Conservation (phyloP, 2,329 filamentous ascomycete species). For the Trichoderma sp. region DNA sequence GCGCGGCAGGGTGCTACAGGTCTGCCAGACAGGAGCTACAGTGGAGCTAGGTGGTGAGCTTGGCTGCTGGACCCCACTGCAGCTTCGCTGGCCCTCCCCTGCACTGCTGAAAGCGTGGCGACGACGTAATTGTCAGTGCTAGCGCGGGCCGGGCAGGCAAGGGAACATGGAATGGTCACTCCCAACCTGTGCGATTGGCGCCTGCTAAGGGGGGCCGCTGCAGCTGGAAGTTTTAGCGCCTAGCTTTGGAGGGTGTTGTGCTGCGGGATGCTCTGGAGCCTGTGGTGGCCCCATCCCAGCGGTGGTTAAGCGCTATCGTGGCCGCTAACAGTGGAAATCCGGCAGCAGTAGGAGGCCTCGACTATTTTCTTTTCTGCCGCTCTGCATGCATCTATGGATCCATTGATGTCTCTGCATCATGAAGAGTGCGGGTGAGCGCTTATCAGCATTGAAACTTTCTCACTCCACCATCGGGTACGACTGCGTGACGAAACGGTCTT, state of each 20-base stretch:
- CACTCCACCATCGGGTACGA: neutral
- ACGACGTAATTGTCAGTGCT: conserved; percentile 11
- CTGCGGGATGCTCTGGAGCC: neutral
- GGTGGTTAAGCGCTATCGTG: neutral
- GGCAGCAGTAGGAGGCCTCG: conserved; percentile 14
- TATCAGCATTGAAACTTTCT: neutral
- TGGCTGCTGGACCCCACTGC: conserved; percentile 8
- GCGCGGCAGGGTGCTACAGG: neutral
- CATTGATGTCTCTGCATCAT: neutral
- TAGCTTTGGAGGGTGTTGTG: neutral
- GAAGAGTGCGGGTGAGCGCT: neutral
- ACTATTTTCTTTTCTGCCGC: neutral
- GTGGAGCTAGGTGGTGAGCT: conserved; percentile 7
- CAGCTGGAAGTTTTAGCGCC: neutral
- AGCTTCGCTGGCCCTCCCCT: conserved; percentile 16
- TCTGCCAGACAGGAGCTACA: conserved; percentile 13
- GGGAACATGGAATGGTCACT: neutral
- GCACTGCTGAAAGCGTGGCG: conserved; percentile 20
- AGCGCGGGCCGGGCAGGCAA: neutral
- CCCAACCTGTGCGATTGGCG: neutral
- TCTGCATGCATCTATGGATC: neutral
- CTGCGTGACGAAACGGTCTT: neutral
- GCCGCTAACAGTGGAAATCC: neutral
- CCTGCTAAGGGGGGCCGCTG: neutral
- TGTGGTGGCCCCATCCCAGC: neutral